Base-by-base conservation (phyloP, 2,329 filamentous ascomycete species). In the Tothia fuscella region DNA sequence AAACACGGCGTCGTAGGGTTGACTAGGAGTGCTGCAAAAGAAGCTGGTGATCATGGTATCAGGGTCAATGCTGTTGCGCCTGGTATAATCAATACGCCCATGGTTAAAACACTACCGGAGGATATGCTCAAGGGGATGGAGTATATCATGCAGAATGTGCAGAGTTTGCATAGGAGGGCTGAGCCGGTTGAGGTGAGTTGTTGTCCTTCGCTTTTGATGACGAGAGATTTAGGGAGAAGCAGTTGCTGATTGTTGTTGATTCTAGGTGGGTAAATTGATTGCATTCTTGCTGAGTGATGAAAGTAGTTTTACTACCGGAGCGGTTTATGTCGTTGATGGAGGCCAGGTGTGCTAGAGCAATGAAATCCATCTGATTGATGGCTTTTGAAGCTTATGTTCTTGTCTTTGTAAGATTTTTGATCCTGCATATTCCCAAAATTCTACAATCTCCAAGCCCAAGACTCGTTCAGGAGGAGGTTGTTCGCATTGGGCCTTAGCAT, bases 261-360 rank as follows among this genome's bases (percentile, higher is more conserved):
- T n/a, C n/a, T n/a, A n/a, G n/a, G 46, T 53, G 2, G 65, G 61
- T n/a, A 54, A 56, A 21, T 52, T 63, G 3, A 57, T 65, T 22
- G 52, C 59, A 6, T 67, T 65, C 35, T 46, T 67, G 48, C 47
- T 67, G 31, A 61, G 63, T 47, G 61, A 65, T 45, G 62, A 63
- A n/a, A 48, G 56, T 4, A 60, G 56, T 13, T 65, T 60, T 51
- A 57, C 63, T 1, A 66, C 63, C 1, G 63, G 63, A 1, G 51
- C 56, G 7, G 52, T 61, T 12, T 53, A 59, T 30, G 56, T 49
- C 44, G 58, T 64, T 13, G 64, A 67, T 51, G 64, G 64, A 3
- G 62, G 60, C 6, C 35, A 38, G 20, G 35, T 38, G 16, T 38
- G 35, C 20, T 38, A 38, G 21, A n/a, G n/a, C n/a, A n/a, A n/a